Base-by-base conservation (phyloP, 345 rosid species). In the Salix koriyanagi region DNA sequence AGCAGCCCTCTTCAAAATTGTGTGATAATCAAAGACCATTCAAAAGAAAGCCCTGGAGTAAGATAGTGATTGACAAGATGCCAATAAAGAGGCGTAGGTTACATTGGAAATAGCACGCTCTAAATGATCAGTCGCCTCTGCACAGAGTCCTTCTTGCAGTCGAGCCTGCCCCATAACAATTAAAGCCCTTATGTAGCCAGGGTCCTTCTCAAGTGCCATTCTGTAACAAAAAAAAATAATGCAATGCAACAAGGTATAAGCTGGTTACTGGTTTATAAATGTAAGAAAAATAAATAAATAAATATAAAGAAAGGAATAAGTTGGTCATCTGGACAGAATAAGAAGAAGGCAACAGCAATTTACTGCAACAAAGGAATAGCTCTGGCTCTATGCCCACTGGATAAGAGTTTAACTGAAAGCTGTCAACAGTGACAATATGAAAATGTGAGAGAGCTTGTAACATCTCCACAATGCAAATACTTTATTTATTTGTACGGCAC, bases 61-160 rank as follows among this genome's bases (percentile, higher is more conserved):
- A 25, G 14, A 36, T 28, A 67, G 37, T 6, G 6, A 3, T 28
- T 1, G 54, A 67, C n/a, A 39, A 34, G 0, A 4, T 66, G 44
- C 11, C 19, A 16, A 56, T 10, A 36, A 4, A 42, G 10, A 7
- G 60, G 72, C 39, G 11, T 10, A 10, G 58, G 52, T 2, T 37
- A 61, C 97, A 96, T 90, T 90, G 76, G 93, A 85, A 73, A 90
- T 83, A 58, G 93, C 97, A 79, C 75, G 79, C 84, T 93, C 98
- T 39, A 95, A 87, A 81, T 83, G 80, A 66, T 89, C 85, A 72
- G 77, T 75, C 61, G 98, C 94, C 78, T 95, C 96, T 60, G 61
- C 78, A 32, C 78, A 77, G 75, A 80, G 82, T 70, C 83, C 96
- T 74, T 87, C 85, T 66, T 86, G 93, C 79, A 88, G 80, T 54